Evolutionary conservation across 169 alveolate species (phyloP).

Genomic region (Toxoplasma gondii): DNA sequence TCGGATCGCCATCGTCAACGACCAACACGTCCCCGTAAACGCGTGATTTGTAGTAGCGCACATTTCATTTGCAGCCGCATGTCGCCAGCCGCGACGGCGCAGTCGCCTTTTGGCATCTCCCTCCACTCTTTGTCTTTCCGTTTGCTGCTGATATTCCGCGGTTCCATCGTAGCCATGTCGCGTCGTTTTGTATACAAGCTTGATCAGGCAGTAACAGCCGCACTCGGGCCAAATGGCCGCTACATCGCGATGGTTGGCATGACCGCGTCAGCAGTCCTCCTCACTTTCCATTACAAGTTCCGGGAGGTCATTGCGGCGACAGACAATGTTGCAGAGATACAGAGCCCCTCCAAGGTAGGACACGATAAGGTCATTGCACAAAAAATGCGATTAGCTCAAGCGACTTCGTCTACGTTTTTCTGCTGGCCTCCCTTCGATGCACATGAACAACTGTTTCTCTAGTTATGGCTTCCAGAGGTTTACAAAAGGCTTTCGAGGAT

Average conservation of each 20-base stretch:
- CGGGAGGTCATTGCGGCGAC: slow-evolving; percentile 46
- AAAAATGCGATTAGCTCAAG: neutral
- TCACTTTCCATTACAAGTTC: slow-evolving; percentile 47
- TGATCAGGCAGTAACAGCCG: slow-evolving; percentile 20
- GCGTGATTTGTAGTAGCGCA: neutral
- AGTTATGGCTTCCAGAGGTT: neutral
- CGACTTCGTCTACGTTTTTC: no score
- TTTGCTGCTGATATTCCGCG: neutral
- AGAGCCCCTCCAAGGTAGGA: slow-evolving; percentile 44
- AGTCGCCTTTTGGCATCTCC: slow-evolving; percentile 1
- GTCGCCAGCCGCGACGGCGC: slow-evolving; percentile 4
- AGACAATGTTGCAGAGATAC: slow-evolving; percentile 60
- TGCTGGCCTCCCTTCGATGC: neutral
- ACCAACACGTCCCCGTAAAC: neutral
- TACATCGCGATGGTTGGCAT: slow-evolving; percentile 32
- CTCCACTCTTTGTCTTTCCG: neutral
- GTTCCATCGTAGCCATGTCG: neutral
- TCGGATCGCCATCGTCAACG: neutral
- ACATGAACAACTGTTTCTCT: neutral
- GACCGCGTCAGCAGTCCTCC: slow-evolving; percentile 38
- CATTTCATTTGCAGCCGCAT: neutral
- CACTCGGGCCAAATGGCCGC: slow-evolving; percentile 31
- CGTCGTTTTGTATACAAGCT: neutral
- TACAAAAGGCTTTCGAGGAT: no score
- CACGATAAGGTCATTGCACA: neutral